Percentiles rank a stretch among this genome's conserved stretches.
These are phyloP conservation scores for Silene noctiflora DNA, from an alignment of 179 eudicot genomes.

Conservation along the genomic window DNA sequence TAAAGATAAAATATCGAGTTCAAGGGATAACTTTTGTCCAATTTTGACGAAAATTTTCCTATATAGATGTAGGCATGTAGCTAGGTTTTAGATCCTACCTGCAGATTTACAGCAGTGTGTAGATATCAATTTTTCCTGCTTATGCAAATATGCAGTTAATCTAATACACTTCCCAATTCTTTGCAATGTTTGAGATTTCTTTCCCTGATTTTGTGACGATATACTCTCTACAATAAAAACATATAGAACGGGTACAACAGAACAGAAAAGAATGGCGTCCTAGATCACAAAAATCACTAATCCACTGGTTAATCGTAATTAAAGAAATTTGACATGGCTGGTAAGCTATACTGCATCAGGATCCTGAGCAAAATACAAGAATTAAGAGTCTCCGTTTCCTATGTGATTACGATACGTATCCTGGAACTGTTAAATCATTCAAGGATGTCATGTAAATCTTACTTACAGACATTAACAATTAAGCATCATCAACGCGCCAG, in stretches of 20 bases:
- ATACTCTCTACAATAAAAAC: background rate
- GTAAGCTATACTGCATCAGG: background rate
- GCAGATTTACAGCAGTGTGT: background rate
- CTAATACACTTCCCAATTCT: slow-evolving; percentile 6
- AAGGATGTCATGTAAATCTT: too few relatives aligned
- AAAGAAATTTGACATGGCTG: background rate
- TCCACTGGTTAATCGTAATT: background rate
- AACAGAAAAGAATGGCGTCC: background rate
- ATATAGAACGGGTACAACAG: background rate
- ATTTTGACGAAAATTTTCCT: slow-evolving; percentile 11
- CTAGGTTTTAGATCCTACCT: slow-evolving; percentile 3
- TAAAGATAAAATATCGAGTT: background rate
- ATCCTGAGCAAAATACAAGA: background rate
- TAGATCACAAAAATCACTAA: background rate
- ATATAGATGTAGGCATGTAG: background rate
- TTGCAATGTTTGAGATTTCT: background rate
- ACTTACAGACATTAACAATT: too few relatives aligned
- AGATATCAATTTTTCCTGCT: slow-evolving; percentile 1
- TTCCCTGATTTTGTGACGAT: background rate
- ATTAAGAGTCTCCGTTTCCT: background rate
- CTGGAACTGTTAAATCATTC: too few relatives aligned
- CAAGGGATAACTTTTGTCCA: background rate
- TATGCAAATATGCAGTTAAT: background rate
- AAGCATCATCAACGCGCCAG: too few relatives aligned
- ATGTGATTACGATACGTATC: too few relatives aligned